Conservation (phyloP, 192 early-diverging fungal species). For the Coemansia sp. region DNA sequence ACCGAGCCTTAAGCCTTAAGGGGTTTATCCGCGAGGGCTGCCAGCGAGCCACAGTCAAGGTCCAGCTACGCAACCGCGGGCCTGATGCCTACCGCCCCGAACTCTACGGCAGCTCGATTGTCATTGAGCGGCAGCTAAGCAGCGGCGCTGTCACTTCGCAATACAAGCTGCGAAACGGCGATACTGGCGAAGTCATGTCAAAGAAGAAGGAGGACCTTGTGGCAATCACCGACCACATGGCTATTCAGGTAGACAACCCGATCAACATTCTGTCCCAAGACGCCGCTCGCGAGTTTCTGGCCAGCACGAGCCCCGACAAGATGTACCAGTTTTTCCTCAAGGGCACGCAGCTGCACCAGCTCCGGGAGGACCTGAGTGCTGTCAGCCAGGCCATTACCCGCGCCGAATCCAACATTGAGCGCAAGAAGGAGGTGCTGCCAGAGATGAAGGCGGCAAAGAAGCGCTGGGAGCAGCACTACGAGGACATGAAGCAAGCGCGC, state of each 20-base stretch:
- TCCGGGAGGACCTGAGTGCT: slow-evolving; percentile 68
- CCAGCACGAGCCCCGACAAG: slow-evolving; percentile 73
- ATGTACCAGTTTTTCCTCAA: slow-evolving; percentile 92
- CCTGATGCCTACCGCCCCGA: slow-evolving; percentile 79
- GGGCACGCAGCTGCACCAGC: slow-evolving; percentile 81
- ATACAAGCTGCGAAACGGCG: slow-evolving; percentile 76
- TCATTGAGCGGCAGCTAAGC: slow-evolving; percentile 80
- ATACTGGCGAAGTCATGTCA: slow-evolving; percentile 62
- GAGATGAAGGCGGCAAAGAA: slow-evolving; percentile 68
- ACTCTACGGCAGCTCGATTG: slow-evolving; percentile 75
- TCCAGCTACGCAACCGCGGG: slow-evolving; percentile 81
- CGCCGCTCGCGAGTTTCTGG: slow-evolving; percentile 85
- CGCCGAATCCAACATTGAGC: slow-evolving; percentile 43
- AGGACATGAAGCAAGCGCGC: slow-evolving; percentile 64
- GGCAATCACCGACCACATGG: slow-evolving; percentile 83
- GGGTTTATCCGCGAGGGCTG: slow-evolving; percentile 83
- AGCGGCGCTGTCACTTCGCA: slow-evolving; percentile 30
- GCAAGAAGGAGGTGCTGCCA: slow-evolving; percentile 65
- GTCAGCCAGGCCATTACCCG: slow-evolving; percentile 59
- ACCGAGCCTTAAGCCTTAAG: slow-evolving; percentile 74
- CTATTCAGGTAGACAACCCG: slow-evolving; percentile 91
- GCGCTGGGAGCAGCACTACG: slow-evolving; percentile 63
- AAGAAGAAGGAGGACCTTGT: slow-evolving; percentile 81
- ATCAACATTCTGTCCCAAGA: slow-evolving; percentile 93
- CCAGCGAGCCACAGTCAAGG: slow-evolving; percentile 60